These are phyloP conservation scores for Ophiostoma angusticollis DNA, from an alignment of 2,329 filamentous ascomycete genomes.

Conservation along the genomic window DNA sequence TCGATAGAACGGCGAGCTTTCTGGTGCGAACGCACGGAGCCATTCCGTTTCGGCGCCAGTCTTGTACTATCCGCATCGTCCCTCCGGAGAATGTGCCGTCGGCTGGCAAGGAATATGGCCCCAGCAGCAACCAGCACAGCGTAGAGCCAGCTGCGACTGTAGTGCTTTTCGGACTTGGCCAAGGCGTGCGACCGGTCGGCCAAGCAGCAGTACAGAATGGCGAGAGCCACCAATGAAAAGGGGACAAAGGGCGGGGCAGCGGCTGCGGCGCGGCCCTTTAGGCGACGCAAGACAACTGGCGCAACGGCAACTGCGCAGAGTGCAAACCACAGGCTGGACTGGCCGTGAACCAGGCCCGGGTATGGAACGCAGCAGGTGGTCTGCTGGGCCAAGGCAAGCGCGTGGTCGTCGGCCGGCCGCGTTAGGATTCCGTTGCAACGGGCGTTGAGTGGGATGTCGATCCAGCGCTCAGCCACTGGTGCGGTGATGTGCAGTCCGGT, in stretches of 20 bases:
- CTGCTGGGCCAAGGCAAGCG: conserved; percentile 22
- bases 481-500: conserved; percentile 37
- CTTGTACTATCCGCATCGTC: too few species aligned
- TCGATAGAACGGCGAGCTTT: conserved; percentile 17
- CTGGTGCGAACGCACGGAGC: background rate
- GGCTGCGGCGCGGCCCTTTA: background rate
- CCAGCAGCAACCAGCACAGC: conserved; percentile 14
- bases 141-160: conserved; percentile 15
- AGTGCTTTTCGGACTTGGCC: conserved; percentile 34
- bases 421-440: conserved; percentile 38
- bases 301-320: background rate
- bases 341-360: conserved; percentile 21
- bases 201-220: conserved; percentile 32
- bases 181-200: conserved; percentile 42
- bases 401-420: conserved; percentile 17
- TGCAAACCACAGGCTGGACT: conserved; percentile 16
- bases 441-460: conserved; percentile 40
- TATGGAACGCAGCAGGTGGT: conserved; percentile 41
- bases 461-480: conserved; percentile 32
- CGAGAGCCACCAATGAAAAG: background rate
- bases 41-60: background rate
- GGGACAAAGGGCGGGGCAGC: background rate
- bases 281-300: background rate
- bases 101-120: background rate
- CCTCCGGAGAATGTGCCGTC: background rate